These are phyloP conservation scores for Xylaria hypoxylon DNA, from an alignment of 2,329 filamentous ascomycete genomes.

Conservation along the genomic window DNA sequence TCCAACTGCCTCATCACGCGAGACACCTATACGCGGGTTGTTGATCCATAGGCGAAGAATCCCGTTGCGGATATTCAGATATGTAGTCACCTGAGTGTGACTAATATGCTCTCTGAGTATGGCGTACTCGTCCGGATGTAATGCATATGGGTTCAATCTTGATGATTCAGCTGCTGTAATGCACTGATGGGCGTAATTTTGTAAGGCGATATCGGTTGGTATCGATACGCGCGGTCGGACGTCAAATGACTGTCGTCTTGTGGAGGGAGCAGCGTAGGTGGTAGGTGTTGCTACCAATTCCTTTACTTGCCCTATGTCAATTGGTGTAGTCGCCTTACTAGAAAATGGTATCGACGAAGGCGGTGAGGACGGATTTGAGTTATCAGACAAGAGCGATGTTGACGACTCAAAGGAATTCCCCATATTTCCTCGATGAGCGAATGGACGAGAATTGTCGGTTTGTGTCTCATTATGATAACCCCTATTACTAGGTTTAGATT, in stretches of 20 bases:
- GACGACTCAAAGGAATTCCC: conserved; percentile 61
- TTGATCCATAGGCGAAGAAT: conserved; percentile 90
- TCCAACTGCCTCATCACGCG: conserved; percentile 85
- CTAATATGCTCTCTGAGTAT: conserved; percentile 85
- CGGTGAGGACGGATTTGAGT: conserved; percentile 66
- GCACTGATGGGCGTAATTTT: conserved; percentile 91
- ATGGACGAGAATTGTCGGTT: conserved; percentile 24
- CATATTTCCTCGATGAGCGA: conserved; percentile 24
- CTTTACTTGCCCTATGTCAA: conserved; percentile 58
- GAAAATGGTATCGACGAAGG: conserved; percentile 62
- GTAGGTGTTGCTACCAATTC: conserved; percentile 45
- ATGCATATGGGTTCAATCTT: conserved; percentile 85
- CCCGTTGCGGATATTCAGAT: conserved; percentile 95
- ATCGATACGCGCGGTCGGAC: conserved; percentile 85
- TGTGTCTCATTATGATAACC: conserved; percentile 48
- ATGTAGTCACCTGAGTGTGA: conserved; percentile 90
- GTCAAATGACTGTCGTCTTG: conserved; percentile 60
- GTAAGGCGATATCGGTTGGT: conserved; percentile 75
- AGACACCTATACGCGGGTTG: conserved; percentile 85
- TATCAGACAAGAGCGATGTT: conserved; percentile 64
- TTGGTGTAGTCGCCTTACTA: conserved; percentile 73
- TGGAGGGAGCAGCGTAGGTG: conserved; percentile 35
- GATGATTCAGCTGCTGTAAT: conserved; percentile 90
- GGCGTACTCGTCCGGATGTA: conserved; percentile 86
- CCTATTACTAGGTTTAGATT: conserved; percentile 44